Evolutionary conservation across 495 filamentous ascomycete species (phyloP), one percentile per base, ranked within the genome.

Genomic region (Sabuloglossum arenarium): DNA sequence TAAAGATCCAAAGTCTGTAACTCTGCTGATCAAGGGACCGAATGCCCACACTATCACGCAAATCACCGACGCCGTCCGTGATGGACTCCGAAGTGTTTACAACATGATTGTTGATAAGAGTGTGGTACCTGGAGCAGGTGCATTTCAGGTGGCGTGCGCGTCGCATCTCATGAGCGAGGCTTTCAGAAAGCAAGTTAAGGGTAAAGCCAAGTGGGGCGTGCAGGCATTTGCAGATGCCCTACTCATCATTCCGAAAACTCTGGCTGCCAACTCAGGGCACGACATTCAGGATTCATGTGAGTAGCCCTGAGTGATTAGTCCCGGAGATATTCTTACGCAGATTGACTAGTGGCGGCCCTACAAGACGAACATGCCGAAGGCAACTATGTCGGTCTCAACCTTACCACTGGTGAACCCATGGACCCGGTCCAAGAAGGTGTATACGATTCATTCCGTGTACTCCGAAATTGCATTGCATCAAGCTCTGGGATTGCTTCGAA

Each of bases 1-100:
- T 61, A 97, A 95, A 75, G 86, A 97, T 53, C 86, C 91, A 53
- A 98, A 97, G 73, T 96, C 93, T 5, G 93, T 97, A n/a, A 98
- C 91, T 21, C 73, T 98, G 12, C 75, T 98, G 56, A 96, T 98
- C 73, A 98, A 98, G 74, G 91, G 91, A 6, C 91, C 91, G 42
- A 98, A 98, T 70, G 73, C 79, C 62, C 91, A 98, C 69, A 97
- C 93, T 49, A 97, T 98, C 63, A 81, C 82, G 28, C 91, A 98
- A 65, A 86, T 98, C 56, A 89, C 86, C 58, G 91, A 98, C 68
- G 91, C 91, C 6, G 91, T 98, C n/a, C 84, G 91, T 28, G 91
- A 98, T 65, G 93, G 91, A 52, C 73, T 98, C 51, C 77, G 91
- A 59, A 91, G 86, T 62, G 88, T 96, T 50, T 96, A 94, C 77